phyloP scores from a whole-genome alignment of 805 yeast genomes.

The Yamadazyma sp. region DNA sequence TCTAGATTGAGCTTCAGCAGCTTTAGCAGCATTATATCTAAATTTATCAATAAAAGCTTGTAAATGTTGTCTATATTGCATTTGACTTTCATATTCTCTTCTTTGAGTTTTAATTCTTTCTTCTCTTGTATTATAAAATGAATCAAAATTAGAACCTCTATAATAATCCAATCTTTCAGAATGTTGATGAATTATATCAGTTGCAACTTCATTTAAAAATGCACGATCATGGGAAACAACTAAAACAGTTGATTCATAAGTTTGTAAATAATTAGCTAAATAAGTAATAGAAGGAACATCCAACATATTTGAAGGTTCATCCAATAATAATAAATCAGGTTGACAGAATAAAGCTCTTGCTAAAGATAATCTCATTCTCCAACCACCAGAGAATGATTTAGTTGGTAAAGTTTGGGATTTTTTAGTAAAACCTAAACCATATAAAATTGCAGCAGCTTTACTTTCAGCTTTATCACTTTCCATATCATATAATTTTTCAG shows the following conservation, averaged over 20 bases:
- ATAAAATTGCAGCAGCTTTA: conserved; percentile 90
- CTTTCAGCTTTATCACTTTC: conserved; percentile 98
- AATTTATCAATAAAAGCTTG: conserved; percentile 95
- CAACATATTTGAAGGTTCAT: conserved; percentile 99
- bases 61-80: conserved; percentile 91
- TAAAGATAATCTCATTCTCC: conserved; percentile 99
- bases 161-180: conserved; percentile 95
- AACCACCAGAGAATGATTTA: conserved; percentile 97
- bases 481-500: conserved; percentile 83
- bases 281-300: conserved; percentile 98
- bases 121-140: conserved; percentile 88
- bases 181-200: conserved; percentile 97
- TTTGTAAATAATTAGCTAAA: conserved; percentile 83
- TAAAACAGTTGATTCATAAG: conserved; percentile 87
- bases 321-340: conserved; percentile 88
- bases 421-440: conserved; percentile 89
- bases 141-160: conserved; percentile 89
- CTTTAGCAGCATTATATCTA: conserved; percentile 96
- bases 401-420: conserved; percentile 83
- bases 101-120: conserved; percentile 91
- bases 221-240: conserved; percentile 98
- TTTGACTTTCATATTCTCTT: conserved; percentile 95
- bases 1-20: conserved; percentile 96
- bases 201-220: conserved; percentile 95
- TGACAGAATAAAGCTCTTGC: conserved; percentile 97